These are phyloP conservation scores for Cenococcum geophilum DNA, from an alignment of 495 filamentous ascomycete species.

Conservation along the genomic window DNA sequence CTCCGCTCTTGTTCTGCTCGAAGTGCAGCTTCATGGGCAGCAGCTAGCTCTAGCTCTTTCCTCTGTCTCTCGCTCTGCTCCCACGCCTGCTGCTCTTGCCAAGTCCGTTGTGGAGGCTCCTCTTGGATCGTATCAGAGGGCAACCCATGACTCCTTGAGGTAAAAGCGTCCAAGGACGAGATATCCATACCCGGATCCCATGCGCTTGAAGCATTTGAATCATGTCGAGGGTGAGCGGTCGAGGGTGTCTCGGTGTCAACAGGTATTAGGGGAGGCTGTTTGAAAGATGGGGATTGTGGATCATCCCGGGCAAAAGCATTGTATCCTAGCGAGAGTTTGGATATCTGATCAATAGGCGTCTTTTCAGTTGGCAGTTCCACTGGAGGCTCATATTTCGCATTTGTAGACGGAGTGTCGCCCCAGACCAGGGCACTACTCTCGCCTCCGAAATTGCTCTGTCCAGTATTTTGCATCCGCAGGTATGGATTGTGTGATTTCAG, in stretches of 20 bases:
- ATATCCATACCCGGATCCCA: conserved; percentile 26
- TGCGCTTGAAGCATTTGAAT: conserved; percentile 17
- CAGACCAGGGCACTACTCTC: conserved; percentile 32
- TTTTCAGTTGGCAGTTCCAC: conserved; percentile 25
- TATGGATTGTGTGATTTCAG: conserved; percentile 33
- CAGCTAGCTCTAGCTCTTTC: conserved; percentile 17
- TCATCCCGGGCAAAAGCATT: not conserved
- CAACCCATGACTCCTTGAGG: conserved; percentile 22
- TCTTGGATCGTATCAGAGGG: conserved; percentile 15
- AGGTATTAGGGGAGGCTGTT: conserved; percentile 27
- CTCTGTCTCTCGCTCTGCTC: conserved; percentile 27
- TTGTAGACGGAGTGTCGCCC: conserved; percentile 20
- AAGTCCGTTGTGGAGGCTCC: conserved; percentile 20
- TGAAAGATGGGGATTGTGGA: conserved; percentile 1
- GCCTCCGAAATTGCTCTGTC: conserved; percentile 25
- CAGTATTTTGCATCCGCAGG: conserved; percentile 25
- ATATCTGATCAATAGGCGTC: conserved; percentile 19
- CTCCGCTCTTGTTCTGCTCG: conserved; percentile 26
- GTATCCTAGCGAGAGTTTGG: conserved; percentile 7
- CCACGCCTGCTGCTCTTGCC: conserved; percentile 33
- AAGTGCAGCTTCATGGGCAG: conserved; percentile 22
- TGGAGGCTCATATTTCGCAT: conserved; percentile 11
- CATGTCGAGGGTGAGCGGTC: conserved; percentile 15
- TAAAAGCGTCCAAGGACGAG: conserved; percentile 24
- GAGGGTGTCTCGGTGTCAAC: conserved; percentile 17